phyloP scores from a whole-genome alignment of 2,329 filamentous ascomycete species.

The Pleurostoma richardsiae region DNA sequence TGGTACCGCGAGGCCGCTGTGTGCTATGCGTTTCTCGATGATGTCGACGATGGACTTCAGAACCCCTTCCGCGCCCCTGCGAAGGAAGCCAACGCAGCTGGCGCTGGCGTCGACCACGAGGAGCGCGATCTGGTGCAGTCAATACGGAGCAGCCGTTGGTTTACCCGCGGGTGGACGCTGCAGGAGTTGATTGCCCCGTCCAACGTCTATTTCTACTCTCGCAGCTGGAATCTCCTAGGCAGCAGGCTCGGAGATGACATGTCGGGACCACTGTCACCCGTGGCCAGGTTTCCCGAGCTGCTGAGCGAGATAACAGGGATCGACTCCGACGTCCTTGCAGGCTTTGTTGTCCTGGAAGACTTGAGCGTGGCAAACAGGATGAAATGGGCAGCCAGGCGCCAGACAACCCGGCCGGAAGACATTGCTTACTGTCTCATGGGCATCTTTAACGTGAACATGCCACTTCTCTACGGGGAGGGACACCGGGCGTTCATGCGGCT shows the following conservation, averaged over 20 bases:
- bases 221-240: constrained; percentile 19
- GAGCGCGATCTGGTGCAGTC: too few relatives aligned
- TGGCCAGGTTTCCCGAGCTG: constrained; percentile 1
- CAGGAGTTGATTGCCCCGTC: constrained; percentile 57
- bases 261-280: too few relatives aligned
- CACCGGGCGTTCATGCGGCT: constrained; percentile 9
- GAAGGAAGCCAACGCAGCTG: too few relatives aligned
- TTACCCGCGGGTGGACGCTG: constrained; percentile 48
- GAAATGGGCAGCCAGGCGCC: constrained; percentile 9
- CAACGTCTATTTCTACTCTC: constrained; percentile 20
- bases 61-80: too few relatives aligned
- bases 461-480: constrained; percentile 13
- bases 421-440: constrained; percentile 13
- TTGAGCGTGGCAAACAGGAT: constrained; percentile 9
- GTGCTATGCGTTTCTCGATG: too few relatives aligned
- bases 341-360: too few relatives aligned
- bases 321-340: background rate
- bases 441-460: constrained; percentile 11
- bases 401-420: constrained; percentile 11
- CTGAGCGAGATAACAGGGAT: constrained; percentile 16
- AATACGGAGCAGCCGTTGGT: constrained; percentile 16
- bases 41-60: too few relatives aligned
- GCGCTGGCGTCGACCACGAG: too few relatives aligned
- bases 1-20: too few relatives aligned
- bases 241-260: constrained; percentile 7